Evolutionary conservation across 805 yeast species (phyloP).

Genomic region (Suhomyces sp.): DNA sequence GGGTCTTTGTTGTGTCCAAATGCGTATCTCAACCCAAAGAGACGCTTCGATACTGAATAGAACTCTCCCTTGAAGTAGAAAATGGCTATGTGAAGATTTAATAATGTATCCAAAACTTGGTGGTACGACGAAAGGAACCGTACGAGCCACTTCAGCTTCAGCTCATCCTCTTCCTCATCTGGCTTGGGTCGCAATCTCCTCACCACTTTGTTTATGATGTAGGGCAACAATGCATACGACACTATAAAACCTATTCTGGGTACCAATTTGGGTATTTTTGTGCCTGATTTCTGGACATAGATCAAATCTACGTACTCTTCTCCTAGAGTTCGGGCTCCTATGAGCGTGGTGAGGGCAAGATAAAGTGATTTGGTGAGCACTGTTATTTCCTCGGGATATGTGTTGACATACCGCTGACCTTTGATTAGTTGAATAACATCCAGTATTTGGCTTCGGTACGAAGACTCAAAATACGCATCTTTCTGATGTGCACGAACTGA

Average conservation of each 20-base stretch:
- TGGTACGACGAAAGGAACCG: constrained; percentile 38
- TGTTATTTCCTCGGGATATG: constrained; percentile 59
- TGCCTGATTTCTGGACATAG: constrained; percentile 57
- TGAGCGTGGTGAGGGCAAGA: constrained; percentile 67
- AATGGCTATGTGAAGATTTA: constrained; percentile 71
- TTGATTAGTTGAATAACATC: constrained; percentile 54
- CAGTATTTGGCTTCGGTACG: constrained; percentile 52
- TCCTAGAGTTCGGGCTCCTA: constrained; percentile 81
- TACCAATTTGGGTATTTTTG: constrained; percentile 40
- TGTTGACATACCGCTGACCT: constrained; percentile 64
- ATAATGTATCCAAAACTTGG: constrained; percentile 47
- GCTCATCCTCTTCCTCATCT: constrained; percentile 11
- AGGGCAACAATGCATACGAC: constrained; percentile 64
- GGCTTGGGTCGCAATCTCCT: constrained; percentile 19
- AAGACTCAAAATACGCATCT: constrained; percentile 67
- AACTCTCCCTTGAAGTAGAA: constrained; percentile 83
- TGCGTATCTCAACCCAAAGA: constrained; percentile 78
- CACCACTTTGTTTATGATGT: constrained; percentile 35
- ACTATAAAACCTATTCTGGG: constrained; percentile 58
- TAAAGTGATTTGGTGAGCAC: constrained; percentile 59
- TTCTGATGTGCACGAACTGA: constrained; percentile 85
- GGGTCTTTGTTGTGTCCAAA: constrained; percentile 58
- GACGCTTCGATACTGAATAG: constrained; percentile 71
- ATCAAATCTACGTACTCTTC: constrained; percentile 88
- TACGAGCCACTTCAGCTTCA: constrained; percentile 4